phyloP scores from a whole-genome alignment of 768 basidiomycete species.

The Antrodiella citrinella region DNA sequence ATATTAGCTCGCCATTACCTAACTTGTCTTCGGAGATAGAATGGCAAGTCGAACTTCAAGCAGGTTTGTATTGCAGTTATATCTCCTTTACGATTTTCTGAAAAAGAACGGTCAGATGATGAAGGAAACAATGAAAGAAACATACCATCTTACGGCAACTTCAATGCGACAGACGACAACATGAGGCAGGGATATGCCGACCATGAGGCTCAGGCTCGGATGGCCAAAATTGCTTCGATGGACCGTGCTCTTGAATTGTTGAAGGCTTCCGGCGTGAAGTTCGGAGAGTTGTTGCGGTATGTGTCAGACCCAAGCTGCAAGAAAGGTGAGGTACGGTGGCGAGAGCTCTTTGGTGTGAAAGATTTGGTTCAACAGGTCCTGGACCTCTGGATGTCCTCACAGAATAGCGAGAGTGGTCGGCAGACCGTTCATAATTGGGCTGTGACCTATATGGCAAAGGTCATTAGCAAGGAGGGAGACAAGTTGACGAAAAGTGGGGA shows the following conservation, averaged over 20 bases:
- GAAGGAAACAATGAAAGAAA: not conserved
- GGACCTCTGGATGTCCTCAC: constrained; percentile 19
- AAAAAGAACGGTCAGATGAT: too few species aligned
- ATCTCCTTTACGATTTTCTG: too few species aligned
- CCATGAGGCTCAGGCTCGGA: not conserved
- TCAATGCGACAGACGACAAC: not conserved
- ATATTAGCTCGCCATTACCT: too few species aligned
- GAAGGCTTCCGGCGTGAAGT: not conserved
- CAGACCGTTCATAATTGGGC: constrained; percentile 19
- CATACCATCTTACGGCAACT: too few species aligned
- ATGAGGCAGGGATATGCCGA: not conserved
- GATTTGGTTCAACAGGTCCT: constrained; percentile 13
- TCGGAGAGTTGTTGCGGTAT: constrained; percentile 13
- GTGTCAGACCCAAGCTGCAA: constrained; percentile 20
- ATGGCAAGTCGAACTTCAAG: too few species aligned
- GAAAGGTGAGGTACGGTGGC: constrained; percentile 14
- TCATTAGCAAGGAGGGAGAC: constrained; percentile 9
- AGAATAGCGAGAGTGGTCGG: constrained; percentile 12
- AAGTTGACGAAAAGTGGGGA: constrained; percentile 1
- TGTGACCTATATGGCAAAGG: constrained; percentile 11
- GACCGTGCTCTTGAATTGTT: not conserved
- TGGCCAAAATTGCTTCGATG: not conserved
- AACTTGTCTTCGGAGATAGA: too few species aligned
- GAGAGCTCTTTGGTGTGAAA: constrained; percentile 16
- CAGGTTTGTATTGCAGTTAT: too few species aligned